These are phyloP conservation scores for Syncephalastrum monosporum DNA, from an alignment of 371 early-diverging fungal genomes.

Conservation along the genomic window DNA sequence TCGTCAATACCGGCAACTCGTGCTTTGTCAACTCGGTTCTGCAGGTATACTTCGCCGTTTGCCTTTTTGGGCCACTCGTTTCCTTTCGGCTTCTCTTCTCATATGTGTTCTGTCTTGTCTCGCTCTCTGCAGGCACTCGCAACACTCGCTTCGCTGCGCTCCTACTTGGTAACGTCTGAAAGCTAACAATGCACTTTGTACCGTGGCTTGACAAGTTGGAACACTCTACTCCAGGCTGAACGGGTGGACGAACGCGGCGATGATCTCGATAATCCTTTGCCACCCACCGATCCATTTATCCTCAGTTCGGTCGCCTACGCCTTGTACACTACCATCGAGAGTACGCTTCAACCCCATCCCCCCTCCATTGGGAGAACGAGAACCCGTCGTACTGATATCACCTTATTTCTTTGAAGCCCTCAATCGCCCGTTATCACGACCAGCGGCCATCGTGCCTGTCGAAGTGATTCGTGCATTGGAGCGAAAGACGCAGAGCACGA, in stretches of 20 bases:
- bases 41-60: slow-evolving; percentile 53
- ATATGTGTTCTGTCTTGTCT: not conserved
- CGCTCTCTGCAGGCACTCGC: slow-evolving; percentile 48
- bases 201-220: not conserved
- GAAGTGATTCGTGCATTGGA: slow-evolving; percentile 44
- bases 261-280: slow-evolving; percentile 33
- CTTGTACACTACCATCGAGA: slow-evolving; percentile 50
- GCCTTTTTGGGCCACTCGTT: not conserved
- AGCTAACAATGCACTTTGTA: not conserved
- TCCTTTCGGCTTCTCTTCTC: not conserved
- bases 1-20: slow-evolving; percentile 86
- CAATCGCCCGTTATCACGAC: slow-evolving; percentile 41
- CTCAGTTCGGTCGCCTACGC: slow-evolving; percentile 51
- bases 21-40: slow-evolving; percentile 90
- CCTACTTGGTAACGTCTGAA: slow-evolving; percentile 39
- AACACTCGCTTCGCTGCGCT: slow-evolving; percentile 47
- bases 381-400: no score
- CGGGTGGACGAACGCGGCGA: slow-evolving; percentile 54
- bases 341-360: slow-evolving; percentile 13
- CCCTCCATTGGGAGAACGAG: no score
- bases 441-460: slow-evolving; percentile 37
- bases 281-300: slow-evolving; percentile 38
- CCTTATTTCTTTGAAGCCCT: slow-evolving; percentile 2
- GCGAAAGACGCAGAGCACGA: slow-evolving; percentile 37
- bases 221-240: slow-evolving; percentile 34